Base-by-base conservation (phyloP, 2,329 filamentous ascomycete species). In the Berkeleyomyces rouxiae region DNA sequence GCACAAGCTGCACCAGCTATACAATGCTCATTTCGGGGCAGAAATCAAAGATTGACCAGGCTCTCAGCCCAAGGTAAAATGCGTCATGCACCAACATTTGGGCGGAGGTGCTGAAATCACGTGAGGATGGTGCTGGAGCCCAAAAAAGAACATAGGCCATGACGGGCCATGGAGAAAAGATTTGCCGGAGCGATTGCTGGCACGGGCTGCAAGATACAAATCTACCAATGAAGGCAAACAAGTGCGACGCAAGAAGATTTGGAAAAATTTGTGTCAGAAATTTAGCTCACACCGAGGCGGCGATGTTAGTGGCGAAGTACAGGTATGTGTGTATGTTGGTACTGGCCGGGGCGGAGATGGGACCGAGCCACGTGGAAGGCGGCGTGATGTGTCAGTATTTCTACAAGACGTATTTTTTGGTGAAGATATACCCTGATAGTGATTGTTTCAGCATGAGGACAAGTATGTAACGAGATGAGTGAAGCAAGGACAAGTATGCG, bases 361-460 rank as follows among this genome's bases (percentile, higher is more conserved):
- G 51, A 55, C 51, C 51, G 51, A 55, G 51, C 51, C 51, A 55
- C 51, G 51, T 55, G 51, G 51, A 55, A n/a, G 43, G 7, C 16
- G 43, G 33, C 33, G 39, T 55, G 7, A 4, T 55, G 10, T 55
- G 36, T 55, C 46, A 9, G 46, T n/a, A 9, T 16, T 49, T n/a
- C 23, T 23, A 9, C n/a, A 9, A 49, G 46, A 23, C 7, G 46
- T 16, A 49, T 16, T n/a, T 16, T n/a, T 10, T 39, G 33, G 33
- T 11, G 36, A 36, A 7, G 36, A 10, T 13, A n/a, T 55, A 31
- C 4, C 7, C 11, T 3, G 33, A 39, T 36, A 7, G 33, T 37
- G 33, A n/a, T 55, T 2, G 51, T 55, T 55, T 16, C 13, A 39
- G 51, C 33, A 39, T 11, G 49, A 36, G 33, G 49, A 33, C 33